These are phyloP conservation scores for Canariomyces notabilis DNA, from an alignment of 2,329 filamentous ascomycete species.

Conservation along the genomic window DNA sequence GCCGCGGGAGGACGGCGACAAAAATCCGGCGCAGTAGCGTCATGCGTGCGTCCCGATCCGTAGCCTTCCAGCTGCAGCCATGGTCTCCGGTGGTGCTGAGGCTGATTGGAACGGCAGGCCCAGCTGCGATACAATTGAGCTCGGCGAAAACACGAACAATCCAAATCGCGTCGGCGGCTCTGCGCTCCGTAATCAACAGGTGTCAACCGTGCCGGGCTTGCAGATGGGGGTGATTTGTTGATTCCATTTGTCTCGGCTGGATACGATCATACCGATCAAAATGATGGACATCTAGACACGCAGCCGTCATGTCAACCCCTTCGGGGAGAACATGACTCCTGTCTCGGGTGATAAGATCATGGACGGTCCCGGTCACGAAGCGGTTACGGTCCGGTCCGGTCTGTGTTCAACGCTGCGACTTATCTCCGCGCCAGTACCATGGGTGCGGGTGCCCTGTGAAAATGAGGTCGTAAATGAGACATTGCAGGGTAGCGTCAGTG, in stretches of 20 bases:
- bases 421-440: too few species aligned
- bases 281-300: background rate
- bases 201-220: too few species aligned
- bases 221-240: too few species aligned
- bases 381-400: background rate
- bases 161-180: background rate
- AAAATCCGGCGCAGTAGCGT: conserved; percentile 19
- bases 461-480: too few species aligned
- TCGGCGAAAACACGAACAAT: background rate
- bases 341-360: background rate
- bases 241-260: too few species aligned
- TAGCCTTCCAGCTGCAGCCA: background rate
- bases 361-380: background rate
- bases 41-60: conserved; percentile 22
- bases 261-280: too few species aligned
- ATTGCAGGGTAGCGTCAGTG: too few species aligned
- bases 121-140: background rate
- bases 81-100: background rate
- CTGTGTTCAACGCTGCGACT: background rate
- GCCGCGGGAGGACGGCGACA: background rate
- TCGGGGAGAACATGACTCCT: background rate
- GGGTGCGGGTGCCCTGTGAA: too few species aligned
- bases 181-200: too few species aligned
- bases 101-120: background rate
- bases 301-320: background rate